Conservation (phyloP, 768 basidiomycete genomes). For the Collybia mongolica region DNA sequence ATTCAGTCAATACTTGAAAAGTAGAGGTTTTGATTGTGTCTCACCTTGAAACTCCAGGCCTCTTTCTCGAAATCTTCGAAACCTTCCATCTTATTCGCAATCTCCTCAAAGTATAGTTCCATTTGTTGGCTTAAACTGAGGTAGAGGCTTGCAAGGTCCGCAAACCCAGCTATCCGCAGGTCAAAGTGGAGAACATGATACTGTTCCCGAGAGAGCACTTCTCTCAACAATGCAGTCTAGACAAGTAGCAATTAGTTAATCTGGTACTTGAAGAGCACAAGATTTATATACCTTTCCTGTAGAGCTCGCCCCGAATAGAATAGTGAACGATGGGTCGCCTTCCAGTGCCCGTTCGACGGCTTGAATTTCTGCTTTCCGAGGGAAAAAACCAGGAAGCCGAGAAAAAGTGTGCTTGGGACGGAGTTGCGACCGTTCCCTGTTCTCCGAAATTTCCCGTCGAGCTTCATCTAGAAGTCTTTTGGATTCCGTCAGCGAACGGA, state of each 20-base stretch:
- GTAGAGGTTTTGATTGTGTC: conserved; percentile 4
- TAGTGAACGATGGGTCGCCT: conserved; percentile 75
- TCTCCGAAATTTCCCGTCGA: conserved; percentile 70
- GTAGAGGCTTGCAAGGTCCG: conserved; percentile 77
- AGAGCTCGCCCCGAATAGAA: conserved; percentile 78
- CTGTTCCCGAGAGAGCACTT: conserved; percentile 64
- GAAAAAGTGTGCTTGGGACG: conserved; percentile 78
- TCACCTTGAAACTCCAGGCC: conserved; percentile 77
- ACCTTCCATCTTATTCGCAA: conserved; percentile 57
- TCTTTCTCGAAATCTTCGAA: conserved; percentile 75
- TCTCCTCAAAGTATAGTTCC: conserved; percentile 74
- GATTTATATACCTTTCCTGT: conserved; percentile 64
- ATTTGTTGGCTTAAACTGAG: conserved; percentile 76
- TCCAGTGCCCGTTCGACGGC: conserved; percentile 66
- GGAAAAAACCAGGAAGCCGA: conserved; percentile 71
- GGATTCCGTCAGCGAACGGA: conserved; percentile 79
- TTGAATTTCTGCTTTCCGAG: conserved; percentile 63
- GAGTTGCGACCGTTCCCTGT: conserved; percentile 61
- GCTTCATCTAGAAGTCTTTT: conserved; percentile 76
- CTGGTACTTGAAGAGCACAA: background rate
- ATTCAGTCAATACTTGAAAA: conserved; percentile 5
- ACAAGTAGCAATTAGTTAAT: background rate
- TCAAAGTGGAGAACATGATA: conserved; percentile 87
- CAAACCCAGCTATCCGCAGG: conserved; percentile 81
- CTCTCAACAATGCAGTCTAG: conserved; percentile 76